A percentile compares a stretch with the other conserved stretches of the same genome.
Evolutionary conservation across 2,329 filamentous ascomycete species (phyloP).

Genomic region (Kalaharituber pfeilii): DNA sequence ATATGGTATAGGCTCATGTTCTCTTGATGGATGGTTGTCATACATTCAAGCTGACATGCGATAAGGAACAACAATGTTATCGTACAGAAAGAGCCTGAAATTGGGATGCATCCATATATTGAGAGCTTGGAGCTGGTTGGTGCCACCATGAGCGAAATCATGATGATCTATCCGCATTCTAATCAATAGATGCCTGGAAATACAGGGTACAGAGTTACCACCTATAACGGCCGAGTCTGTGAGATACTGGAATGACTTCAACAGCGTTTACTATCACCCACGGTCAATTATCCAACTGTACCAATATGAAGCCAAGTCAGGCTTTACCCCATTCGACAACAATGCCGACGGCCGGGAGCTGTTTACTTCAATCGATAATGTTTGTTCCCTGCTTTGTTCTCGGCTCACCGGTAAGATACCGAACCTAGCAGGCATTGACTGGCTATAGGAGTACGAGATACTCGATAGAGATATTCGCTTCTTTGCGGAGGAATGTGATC

Average conservation of each 20-base stretch:
- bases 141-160: background rate
- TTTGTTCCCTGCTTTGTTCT: constrained; percentile 2
- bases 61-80: constrained; percentile 48
- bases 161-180: background rate
- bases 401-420: no score
- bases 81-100: constrained; percentile 49
- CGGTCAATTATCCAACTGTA: constrained; percentile 70
- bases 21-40: constrained; percentile 25
- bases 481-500: constrained; percentile 85
- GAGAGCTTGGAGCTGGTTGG: constrained; percentile 45
- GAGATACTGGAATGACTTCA: constrained; percentile 96
- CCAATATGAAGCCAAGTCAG: constrained; percentile 69
- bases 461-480: constrained; percentile 77
- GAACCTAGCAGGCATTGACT: background rate
- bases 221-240: constrained; percentile 51
- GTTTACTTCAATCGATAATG: constrained; percentile 49
- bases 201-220: constrained; percentile 41
- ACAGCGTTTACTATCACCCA: constrained; percentile 80
- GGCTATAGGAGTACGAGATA: constrained; percentile 52
- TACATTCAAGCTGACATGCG: constrained; percentile 1
- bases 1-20: background rate
- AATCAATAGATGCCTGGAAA: constrained; percentile 3
- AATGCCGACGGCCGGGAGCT: constrained; percentile 59
- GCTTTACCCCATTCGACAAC: constrained; percentile 64
- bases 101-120: constrained; percentile 60